Evolutionary conservation across 441 rosid species (phyloP), one percentile per base, ranked within the genome.

Genomic region (Erodium texanum): DNA sequence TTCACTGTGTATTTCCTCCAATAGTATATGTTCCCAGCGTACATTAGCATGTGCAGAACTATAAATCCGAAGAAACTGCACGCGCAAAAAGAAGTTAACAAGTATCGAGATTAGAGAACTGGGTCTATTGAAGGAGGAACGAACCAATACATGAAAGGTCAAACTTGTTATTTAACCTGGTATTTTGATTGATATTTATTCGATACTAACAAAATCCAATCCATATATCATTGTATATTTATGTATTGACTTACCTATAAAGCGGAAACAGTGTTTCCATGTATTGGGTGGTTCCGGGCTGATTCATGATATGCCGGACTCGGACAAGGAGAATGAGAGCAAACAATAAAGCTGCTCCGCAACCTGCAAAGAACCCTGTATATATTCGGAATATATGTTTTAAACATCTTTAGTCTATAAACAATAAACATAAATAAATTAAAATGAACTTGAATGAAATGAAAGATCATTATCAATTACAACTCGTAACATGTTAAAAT

Each of bases 191-290:
- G n/a, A n/a, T n/a, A n/a, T n/a, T n/a, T n/a, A n/a, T n/a, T n/a
- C n/a, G n/a, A n/a, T n/a, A n/a, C n/a, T n/a, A n/a, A n/a, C n/a
- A n/a, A n/a, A n/a, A n/a, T n/a, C n/a, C n/a, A n/a, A n/a, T n/a
- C n/a, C n/a, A n/a, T n/a, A n/a, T n/a, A n/a, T n/a, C n/a, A n/a
- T n/a, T n/a, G n/a, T n/a, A n/a, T n/a, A n/a, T n/a, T n/a, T 34
- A 34, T 34, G 0, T 34, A 8, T 34, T 34, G 1, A 14, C 66
- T 5, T 62, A 79, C 96, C 90, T 89, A 73, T 90, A 88, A 48
- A 87, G 90, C 2, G 96, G 96, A 73, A 90, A 90, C 85, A 90
- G 71, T 48, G 82, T 89, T 19, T 66, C 76, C 98, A 92, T 88
- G 79, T 88, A 90, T 1, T 20, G 50, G 20, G 16, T n/a, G 19